Conservation (phyloP, 2,329 filamentous ascomycete species). For the Cercospora sojina region DNA sequence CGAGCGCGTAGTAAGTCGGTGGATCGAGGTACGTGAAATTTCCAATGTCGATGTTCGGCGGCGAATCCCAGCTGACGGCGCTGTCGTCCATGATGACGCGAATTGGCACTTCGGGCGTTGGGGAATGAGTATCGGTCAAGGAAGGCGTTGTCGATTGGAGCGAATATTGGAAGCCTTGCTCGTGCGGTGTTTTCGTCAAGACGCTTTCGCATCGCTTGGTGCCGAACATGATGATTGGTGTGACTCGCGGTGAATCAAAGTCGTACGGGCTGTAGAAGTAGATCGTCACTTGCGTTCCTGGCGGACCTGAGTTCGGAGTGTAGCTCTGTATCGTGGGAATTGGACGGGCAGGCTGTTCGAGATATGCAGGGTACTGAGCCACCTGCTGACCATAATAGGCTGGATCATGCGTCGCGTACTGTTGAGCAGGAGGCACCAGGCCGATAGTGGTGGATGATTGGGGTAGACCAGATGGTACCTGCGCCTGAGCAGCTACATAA, state of each 20-base stretch:
- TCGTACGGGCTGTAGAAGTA: conserved; percentile 76
- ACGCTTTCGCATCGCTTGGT: conserved; percentile 68
- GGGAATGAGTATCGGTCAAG: conserved; percentile 57
- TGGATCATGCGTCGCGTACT: conserved; percentile 52
- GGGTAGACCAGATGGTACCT: conserved; percentile 50
- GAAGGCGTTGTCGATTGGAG: conserved; percentile 71
- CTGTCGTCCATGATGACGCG: conserved; percentile 59
- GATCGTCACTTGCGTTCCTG: conserved; percentile 69
- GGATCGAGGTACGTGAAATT: conserved; percentile 56
- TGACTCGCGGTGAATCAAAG: conserved; percentile 56
- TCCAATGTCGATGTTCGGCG: conserved; percentile 56
- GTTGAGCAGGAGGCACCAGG: conserved; percentile 43
- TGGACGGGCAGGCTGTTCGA: conserved; percentile 60
- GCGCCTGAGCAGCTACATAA: conserved; percentile 51
- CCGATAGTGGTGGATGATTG: conserved; percentile 46
- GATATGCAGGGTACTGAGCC: conserved; percentile 64
- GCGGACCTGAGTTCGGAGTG: conserved; percentile 65
- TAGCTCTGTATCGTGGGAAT: conserved; percentile 66
- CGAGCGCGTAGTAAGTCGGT: conserved; percentile 30
- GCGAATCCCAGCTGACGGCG: conserved; percentile 32
- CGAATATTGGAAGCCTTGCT: conserved; percentile 66
- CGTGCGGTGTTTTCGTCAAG: conserved; percentile 57
- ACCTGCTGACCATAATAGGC: conserved; percentile 52
- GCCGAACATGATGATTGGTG: conserved; percentile 71
- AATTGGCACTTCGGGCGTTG: conserved; percentile 58